Base-by-base conservation (phyloP, 2,329 filamentous ascomycete genomes). In the Arachnopeziza araneosa region DNA sequence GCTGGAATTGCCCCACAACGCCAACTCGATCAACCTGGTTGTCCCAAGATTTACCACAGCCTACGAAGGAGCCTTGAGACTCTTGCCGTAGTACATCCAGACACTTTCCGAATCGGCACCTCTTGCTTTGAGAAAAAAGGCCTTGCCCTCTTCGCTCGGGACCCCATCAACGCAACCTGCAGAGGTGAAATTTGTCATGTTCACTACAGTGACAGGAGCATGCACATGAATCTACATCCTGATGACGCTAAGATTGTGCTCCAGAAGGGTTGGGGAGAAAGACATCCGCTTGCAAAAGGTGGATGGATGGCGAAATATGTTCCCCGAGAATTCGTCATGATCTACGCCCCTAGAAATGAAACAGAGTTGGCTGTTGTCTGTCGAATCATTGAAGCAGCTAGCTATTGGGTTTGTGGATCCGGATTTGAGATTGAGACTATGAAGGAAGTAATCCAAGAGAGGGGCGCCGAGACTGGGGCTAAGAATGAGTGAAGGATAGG, bases 51-150 rank as follows among this genome's bases (percentile, higher is more conserved):
- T 70, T 86, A 87, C 71, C 70, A 75, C n/a, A 72, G 76, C 17
- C 78, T 91, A 2, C 77, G 80, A 1, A 69, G 73, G 0, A 78
- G 80, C 1, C 78, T 91, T 54, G 74, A 80, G 58, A 72, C 72
- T 3, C 77, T 91, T 24, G 79, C 78, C 12, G 64, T 70, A 1
- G 68, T 67, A n/a, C 75, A 78, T 66, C 78, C 78, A 1, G 73
- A 75, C 1, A 74, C 73, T 19, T 78, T 88, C 59, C 82, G 79
- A 69, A 83, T 86, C 9, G 88, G 83, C 0, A 87, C 82, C 0
- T 91, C 87, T 1, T 93, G 89, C 70, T 86, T 95, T 66, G 91
- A 95, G 74, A 93, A 93, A 76, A 87, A 93, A 70, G 88, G 88
- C 50, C 81, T 90, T 6, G 90, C 87, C 0, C 79, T 96, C 0